These are phyloP conservation scores for Fusarium stilboides DNA, from an alignment of 2,329 filamentous ascomycete species.

Conservation along the genomic window DNA sequence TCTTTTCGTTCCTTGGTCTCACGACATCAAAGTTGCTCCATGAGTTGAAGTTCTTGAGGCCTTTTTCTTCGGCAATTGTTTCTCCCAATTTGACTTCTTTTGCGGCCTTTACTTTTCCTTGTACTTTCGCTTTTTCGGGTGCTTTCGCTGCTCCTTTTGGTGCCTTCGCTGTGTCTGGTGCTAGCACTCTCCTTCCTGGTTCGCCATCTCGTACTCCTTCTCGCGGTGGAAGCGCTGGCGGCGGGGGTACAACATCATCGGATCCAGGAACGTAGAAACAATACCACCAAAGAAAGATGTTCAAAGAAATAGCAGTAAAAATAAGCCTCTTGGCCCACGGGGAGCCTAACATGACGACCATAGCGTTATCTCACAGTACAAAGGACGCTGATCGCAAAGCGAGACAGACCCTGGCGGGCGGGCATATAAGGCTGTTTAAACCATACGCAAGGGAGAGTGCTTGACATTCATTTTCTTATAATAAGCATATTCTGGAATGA, in stretches of 20 bases:
- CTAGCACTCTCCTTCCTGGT: background rate
- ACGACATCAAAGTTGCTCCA: constrained; percentile 42
- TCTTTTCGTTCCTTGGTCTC: constrained; percentile 20
- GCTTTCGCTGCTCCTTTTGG: background rate
- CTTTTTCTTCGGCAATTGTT: constrained; percentile 5
- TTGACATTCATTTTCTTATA: constrained; percentile 3
- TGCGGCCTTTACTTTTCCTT: background rate
- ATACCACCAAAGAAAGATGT: constrained; percentile 33
- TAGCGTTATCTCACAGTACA: constrained; percentile 3
- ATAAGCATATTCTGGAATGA: constrained; percentile 27
- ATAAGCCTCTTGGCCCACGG: constrained; percentile 35
- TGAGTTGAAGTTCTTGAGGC: constrained; percentile 30
- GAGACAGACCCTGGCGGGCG: constrained; percentile 2
- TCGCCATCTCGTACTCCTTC: background rate
- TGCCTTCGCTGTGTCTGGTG: background rate
- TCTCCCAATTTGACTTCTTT: background rate
- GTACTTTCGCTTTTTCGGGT: too few relatives aligned
- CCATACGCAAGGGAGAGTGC: constrained; percentile 33
- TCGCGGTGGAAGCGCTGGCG: background rate
- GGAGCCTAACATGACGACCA: constrained; percentile 38
- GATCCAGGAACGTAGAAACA: background rate
- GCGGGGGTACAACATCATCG: constrained; percentile 8
- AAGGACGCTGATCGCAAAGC: constrained; percentile 16
- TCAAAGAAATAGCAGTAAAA: constrained; percentile 14
- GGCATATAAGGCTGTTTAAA: constrained; percentile 27